Evolutionary conservation across 106 monocot genomes (phyloP), one percentile per base, ranked within the genome.

Genomic region (Dendrobium huoshanense): DNA sequence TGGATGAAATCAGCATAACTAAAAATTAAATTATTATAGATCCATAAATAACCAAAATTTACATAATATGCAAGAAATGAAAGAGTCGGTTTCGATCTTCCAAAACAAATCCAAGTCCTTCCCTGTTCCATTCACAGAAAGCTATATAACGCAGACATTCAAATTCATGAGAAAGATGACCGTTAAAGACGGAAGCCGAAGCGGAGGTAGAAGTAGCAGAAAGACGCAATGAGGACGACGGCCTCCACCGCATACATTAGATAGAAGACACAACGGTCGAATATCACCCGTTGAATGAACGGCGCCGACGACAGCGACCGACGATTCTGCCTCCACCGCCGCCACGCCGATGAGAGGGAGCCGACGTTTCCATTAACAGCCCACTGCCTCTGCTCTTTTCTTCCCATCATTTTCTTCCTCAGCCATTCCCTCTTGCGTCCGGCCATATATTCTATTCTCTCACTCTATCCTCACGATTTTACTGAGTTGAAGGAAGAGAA

Each of bases 201-300:
- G 45, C 75, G 75, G 22, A 75, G 17, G 45, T 44, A 75, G 75
- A 75, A 75, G 24, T 45, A 75, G 45, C 75, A 75, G 75, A 75
- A 44, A 18, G 22, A 43, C 20, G 45, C 45, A 16, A 47, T 22
- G 75, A 75, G 75, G 45, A 75, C 45, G 75, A 75, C 75, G 75
- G 45, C 75, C 75, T 75, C 44, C 7, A 22, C 75, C 75, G 75
- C 75, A 75, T 43, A 75, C 44, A 47, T 11, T 0, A 75, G 75
- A 20, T 18, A 75, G 45, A 75, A 75, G 44, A 75, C 22, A 17
- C 45, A 22, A 8, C 75, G 44, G 45, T 75, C 45, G 75, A 75
- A 75, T 6, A 75, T 37, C 42, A 9, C 75, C n/a, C 75, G 75
- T 19, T 45, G 75, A 75, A 47, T 10, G 41, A 15, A 73, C 3